A percentile compares a stretch with the other conserved stretches of the same genome.
Conservation (phyloP, 108 stramenopile species). For the Parietichytrium sp. region DNA sequence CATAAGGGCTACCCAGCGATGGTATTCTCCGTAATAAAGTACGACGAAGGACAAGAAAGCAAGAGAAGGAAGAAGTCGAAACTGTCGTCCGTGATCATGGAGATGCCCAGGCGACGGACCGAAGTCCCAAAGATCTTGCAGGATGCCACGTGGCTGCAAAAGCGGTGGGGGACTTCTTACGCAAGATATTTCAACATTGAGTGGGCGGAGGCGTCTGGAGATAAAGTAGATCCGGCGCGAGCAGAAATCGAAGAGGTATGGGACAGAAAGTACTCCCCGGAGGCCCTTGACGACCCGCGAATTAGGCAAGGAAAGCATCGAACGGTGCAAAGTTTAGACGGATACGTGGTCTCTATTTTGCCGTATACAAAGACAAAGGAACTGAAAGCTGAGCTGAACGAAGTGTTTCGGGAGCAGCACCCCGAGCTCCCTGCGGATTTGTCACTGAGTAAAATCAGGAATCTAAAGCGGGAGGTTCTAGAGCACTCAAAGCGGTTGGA, state of each 20-base stretch:
- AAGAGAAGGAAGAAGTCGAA: not conserved
- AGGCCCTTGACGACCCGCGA: conserved; percentile 16
- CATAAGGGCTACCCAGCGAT: conserved; percentile 11
- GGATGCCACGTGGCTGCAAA: not conserved
- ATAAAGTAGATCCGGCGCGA: not conserved
- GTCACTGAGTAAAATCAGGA: conserved; percentile 20
- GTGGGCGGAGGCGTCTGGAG: conserved; percentile 11
- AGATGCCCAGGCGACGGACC: not conserved
- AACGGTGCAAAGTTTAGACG: conserved; percentile 25
- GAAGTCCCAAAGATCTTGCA: conserved; percentile 17
- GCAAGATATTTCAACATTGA: conserved; percentile 26
- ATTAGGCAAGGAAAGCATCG: conserved; percentile 15
- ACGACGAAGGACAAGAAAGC: not conserved
- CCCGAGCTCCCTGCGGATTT: conserved; percentile 30
- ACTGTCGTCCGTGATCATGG: conserved; percentile 1
- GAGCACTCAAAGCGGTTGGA: not conserved
- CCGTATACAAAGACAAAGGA: conserved; percentile 25
- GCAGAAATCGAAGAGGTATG: conserved; percentile 4
- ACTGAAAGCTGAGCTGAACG: conserved; percentile 4
- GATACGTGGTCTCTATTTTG: not conserved
- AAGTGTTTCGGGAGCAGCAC: conserved; percentile 24
- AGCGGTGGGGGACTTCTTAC: conserved; percentile 15
- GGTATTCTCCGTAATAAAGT: conserved; percentile 14
- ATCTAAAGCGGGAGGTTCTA: conserved; percentile 18
- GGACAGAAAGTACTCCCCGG: conserved; percentile 1